Base-by-base conservation (phyloP, 2,329 filamentous ascomycete genomes). In the Didymella pomorum region DNA sequence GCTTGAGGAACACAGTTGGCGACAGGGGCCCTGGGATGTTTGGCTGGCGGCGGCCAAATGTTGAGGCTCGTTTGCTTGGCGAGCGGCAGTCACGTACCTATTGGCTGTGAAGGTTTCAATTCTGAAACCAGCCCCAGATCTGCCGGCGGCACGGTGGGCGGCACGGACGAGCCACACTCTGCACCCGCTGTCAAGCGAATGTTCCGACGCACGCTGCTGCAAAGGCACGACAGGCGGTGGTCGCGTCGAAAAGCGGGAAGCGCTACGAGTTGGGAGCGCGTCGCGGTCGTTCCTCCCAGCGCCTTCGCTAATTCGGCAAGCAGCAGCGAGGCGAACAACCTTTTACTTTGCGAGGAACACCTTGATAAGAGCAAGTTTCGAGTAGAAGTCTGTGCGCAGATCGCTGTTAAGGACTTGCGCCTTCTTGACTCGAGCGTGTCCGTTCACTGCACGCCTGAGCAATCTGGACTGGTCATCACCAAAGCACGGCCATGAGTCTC, bases 81-180 rank as follows among this genome's bases (percentile, higher is more conserved):
- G 61, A 62, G 62, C 63, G 59, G 63, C 50, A 60, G 65, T 69
- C 68, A 69, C 68, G 65, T 67, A 73, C 51, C 66, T 64, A 77
- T 77, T 77, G 75, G 75, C 52, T 52, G 55, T 56, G 66, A 64
- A 56, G 33, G 67, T 62, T 66, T 69, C 60, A 62, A 69, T 68
- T 46, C 20, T 58, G 50, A 58, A 58, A 58, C 56, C 7, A 42
- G 45, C 71, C 59, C 62, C 39, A 18, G 56, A 58, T 54, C 56
- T 51, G 56, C 56, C 37, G 37, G 56, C 56, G 56, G 44, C 56
- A 58, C 49, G 31, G 49, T 58, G 26, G 43, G 56, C 48, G 48
- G 43, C 47, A 57, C 48, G 47, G 41, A 47, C 48, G 43, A 47
- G 43, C 54, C 48, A 43, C 55, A 35, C 28, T 37, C 28, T 37